These are phyloP conservation scores for Torulaspora gathmanii DNA, from an alignment of 805 yeast species.

Conservation along the genomic window DNA sequence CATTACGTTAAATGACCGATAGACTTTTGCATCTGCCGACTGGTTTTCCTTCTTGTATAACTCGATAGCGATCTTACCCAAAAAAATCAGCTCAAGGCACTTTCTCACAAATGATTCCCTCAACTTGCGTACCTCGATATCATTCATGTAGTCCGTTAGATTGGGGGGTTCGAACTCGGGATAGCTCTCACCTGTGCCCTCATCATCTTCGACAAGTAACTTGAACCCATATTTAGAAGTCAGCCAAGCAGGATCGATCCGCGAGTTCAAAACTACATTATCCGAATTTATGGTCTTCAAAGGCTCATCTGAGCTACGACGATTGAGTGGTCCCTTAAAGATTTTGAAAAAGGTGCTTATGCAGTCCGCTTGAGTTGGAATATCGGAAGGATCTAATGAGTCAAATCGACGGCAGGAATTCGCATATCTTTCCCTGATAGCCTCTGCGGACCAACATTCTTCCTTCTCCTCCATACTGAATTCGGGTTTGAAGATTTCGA, in stretches of 20 bases:
- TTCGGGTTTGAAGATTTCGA: conserved; percentile 50
- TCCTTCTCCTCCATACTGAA: conserved; percentile 44
- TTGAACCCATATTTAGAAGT: conserved; percentile 45
- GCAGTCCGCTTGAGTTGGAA: conserved; percentile 57
- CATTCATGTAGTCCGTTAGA: conserved; percentile 33
- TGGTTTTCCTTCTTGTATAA: conserved; percentile 11
- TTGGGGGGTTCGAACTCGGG: conserved; percentile 47
- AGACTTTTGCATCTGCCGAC: conserved; percentile 13
- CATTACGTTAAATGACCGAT: conserved; percentile 29
- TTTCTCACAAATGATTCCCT: conserved; percentile 53
- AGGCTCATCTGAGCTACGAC: conserved; percentile 40
- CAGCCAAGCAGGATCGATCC: conserved; percentile 52
- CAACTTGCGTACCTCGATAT: conserved; percentile 31
- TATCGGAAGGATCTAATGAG: conserved; percentile 21
- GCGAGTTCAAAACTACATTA: conserved; percentile 51
- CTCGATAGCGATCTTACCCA: conserved; percentile 37
- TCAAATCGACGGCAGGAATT: conserved; percentile 33
- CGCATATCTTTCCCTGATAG: conserved; percentile 49
- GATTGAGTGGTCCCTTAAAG: conserved; percentile 58
- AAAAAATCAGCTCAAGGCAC: conserved; percentile 48
- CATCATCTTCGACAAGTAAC: conserved; percentile 27
- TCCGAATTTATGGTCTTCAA: conserved; percentile 51
- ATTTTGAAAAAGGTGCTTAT: conserved; percentile 57
- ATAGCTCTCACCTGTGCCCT: conserved; percentile 21
- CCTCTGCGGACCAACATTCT: conserved; percentile 43